Evolutionary conservation across 1,284 basidiomycete genomes (phyloP), one percentile per base, ranked within the genome.

Genomic region (Cutaneotrichosporon daszewskae): DNA sequence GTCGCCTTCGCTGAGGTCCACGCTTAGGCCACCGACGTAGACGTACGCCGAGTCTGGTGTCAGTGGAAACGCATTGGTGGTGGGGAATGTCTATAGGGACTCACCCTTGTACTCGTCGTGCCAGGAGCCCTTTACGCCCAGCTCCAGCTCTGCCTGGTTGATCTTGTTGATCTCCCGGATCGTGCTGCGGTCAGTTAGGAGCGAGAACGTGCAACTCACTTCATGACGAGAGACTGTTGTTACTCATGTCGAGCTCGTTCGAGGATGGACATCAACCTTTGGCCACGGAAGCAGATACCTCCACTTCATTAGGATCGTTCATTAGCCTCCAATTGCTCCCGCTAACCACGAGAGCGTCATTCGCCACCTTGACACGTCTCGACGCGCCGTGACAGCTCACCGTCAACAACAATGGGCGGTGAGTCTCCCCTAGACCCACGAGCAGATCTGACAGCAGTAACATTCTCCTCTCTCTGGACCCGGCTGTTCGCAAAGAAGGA

Each of bases 1-100:
- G 67, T 99, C 95, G 49, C 95, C 95, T 71, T 99, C 95, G 2
- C 94, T 96, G 40, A 98, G 75, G 49, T 90, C 88, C 55, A 76
- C 79, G 51, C 83, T 75, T 18, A 96, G 77, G 20, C 91, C 90
- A 35, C 94, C 92, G 44, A 91, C 76, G 65, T 88, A 95, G 55
- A 98, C 77, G 71, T 97, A 96, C 1, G 94, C 94, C 40, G 91
- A 96, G 69, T 96, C 92, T 83, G 57, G 13, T 6, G 45, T 44
- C 24, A 47, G 45, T 19, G 10, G 27, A 9, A 10, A 35, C 13
- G n/a, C n/a, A 29, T 26, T n/a, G 14, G 33, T 5, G 23, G 19
- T 14, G 33, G 8, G 20, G 12, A 18, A 13, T n/a, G 18, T 20
- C 5, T 4, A 32, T 11, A 7, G 12, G 10, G 11, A 63, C 76